These are phyloP conservation scores for Talaromyces wortmannii DNA, from an alignment of 495 filamentous ascomycete genomes.

Conservation along the genomic window DNA sequence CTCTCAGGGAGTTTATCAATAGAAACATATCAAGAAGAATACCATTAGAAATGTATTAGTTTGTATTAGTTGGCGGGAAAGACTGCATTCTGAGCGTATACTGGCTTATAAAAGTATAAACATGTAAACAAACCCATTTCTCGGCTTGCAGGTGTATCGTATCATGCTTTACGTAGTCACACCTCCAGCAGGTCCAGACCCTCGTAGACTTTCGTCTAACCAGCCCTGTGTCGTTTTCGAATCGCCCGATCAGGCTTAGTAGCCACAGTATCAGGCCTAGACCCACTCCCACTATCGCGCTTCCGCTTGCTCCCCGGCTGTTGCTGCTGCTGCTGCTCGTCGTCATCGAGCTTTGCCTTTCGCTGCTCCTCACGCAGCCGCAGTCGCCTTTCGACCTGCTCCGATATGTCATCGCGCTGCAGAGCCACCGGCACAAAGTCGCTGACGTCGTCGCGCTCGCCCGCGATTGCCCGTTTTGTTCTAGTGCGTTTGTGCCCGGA, in stretches of 20 bases:
- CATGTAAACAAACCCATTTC: too few relatives aligned
- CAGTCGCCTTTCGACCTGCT: constrained; percentile 34
- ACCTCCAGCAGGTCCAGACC: too few relatives aligned
- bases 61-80: too few relatives aligned
- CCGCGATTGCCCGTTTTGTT: constrained; percentile 8
- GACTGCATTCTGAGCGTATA: too few relatives aligned
- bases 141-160: too few relatives aligned
- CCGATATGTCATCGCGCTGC: constrained; percentile 43
- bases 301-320: constrained; percentile 24
- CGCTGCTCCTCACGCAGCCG: constrained; percentile 31
- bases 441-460: constrained; percentile 11
- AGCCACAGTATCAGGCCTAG: background rate
- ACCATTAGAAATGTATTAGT: too few relatives aligned
- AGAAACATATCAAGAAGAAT: too few relatives aligned
- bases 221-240: background rate
- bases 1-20: too few relatives aligned
- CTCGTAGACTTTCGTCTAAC: too few relatives aligned
- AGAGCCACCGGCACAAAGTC: constrained; percentile 15
- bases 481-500: constrained; percentile 16
- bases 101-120: too few relatives aligned
- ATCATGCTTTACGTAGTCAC: too few relatives aligned
- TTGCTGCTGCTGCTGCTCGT: constrained; percentile 10
- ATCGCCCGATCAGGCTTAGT: background rate
- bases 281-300: constrained; percentile 21
- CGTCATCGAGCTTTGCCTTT: constrained; percentile 13